These are phyloP conservation scores for Kernera saxatilis DNA, from an alignment of 345 rosid species.

Conservation along the genomic window DNA sequence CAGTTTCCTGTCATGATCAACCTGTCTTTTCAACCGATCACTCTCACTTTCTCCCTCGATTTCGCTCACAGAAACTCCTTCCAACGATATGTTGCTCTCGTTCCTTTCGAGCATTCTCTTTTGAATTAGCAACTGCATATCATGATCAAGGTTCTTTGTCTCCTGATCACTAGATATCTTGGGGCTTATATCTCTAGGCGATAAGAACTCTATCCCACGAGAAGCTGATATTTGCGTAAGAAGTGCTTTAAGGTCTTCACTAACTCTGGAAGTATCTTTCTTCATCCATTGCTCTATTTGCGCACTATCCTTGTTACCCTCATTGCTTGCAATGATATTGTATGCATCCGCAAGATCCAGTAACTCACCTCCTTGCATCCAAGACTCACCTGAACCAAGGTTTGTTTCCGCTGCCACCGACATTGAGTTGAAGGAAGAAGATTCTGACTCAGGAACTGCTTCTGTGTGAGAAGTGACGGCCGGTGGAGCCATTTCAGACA, in stretches of 20 bases:
- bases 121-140: slow-evolving; percentile 56
- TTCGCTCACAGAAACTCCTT: slow-evolving; percentile 72
- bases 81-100: slow-evolving; percentile 77
- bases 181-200: slow-evolving; percentile 55
- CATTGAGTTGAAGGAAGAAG: slow-evolving; percentile 32
- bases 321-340: slow-evolving; percentile 58
- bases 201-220: slow-evolving; percentile 55
- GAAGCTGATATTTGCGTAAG: slow-evolving; percentile 68
- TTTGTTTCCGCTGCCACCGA: slow-evolving; percentile 38
- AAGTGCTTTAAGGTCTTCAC: slow-evolving; percentile 64
- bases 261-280: slow-evolving; percentile 68
- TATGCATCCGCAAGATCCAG: slow-evolving; percentile 85
- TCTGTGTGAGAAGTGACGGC: not conserved
- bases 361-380: slow-evolving; percentile 21
- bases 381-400: slow-evolving; percentile 28
- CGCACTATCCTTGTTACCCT: slow-evolving; percentile 47
- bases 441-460: slow-evolving; percentile 19
- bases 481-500: slow-evolving; percentile 23
- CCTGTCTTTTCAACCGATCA: slow-evolving; percentile 77
- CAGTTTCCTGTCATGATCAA: slow-evolving; percentile 69
- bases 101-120: slow-evolving; percentile 78
- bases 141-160: slow-evolving; percentile 34
- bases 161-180: slow-evolving; percentile 51
- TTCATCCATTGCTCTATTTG: slow-evolving; percentile 54
- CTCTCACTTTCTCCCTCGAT: slow-evolving; percentile 77